phyloP scores from a whole-genome alignment of 225 moss, liverwort and hornwort species.

The Neckera pumila region DNA sequence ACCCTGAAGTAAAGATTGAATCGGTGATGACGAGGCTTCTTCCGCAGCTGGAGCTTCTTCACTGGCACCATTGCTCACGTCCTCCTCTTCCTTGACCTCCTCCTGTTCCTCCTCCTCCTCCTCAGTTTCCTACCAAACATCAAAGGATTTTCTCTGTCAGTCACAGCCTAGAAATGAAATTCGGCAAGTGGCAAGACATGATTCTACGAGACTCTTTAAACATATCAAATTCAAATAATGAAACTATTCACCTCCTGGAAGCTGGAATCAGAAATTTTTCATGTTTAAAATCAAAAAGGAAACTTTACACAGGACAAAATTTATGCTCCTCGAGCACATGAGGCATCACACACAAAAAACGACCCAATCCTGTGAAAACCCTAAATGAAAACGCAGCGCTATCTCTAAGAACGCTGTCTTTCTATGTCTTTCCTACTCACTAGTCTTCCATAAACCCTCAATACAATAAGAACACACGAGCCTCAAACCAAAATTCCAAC shows the following conservation, averaged over 20 bases:
- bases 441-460: not conserved
- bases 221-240: not conserved
- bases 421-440: not conserved
- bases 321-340: not conserved
- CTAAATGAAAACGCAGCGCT: not conserved
- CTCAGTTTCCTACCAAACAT: slow-evolving; percentile 28
- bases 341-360: not conserved
- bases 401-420: not conserved
- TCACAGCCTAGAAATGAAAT: not conserved
- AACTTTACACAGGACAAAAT: not conserved
- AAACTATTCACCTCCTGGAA: not conserved
- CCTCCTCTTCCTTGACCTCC: slow-evolving; percentile 28
- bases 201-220: not conserved
- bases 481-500: not conserved
- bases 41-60: slow-evolving; percentile 11
- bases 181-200: not conserved
- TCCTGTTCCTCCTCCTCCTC: slow-evolving; percentile 48
- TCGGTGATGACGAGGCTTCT: not conserved
- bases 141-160: not conserved
- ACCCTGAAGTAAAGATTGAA: slow-evolving; percentile 30
- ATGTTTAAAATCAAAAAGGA: not conserved
- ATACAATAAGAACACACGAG: not conserved
- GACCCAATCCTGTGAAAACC: not conserved
- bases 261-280: not conserved
- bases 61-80: slow-evolving; percentile 6